Conservation (phyloP, 495 filamentous ascomycete genomes). For the Bryoglossum gracile region DNA sequence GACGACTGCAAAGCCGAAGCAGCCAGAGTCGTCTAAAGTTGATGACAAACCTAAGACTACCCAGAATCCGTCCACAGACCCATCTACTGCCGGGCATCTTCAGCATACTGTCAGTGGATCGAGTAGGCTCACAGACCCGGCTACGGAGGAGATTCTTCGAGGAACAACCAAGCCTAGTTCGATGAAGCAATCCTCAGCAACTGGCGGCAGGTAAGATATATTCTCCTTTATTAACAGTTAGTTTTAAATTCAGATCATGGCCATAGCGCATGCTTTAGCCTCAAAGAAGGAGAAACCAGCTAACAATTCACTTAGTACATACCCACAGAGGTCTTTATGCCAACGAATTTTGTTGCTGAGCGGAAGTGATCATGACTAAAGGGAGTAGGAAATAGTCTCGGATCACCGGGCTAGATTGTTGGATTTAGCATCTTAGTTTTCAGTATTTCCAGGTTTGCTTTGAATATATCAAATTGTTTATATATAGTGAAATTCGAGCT, state of each 20-base stretch:
- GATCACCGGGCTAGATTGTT: not conserved
- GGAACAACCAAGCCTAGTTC: not conserved
- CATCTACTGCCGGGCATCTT: slow-evolving; percentile 4
- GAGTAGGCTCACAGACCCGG: slow-evolving; percentile 12
- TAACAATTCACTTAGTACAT: not conserved
- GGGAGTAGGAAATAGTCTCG: not conserved
- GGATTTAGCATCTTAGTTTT: not conserved
- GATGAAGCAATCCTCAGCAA: not conserved
- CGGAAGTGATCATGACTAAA: not conserved
- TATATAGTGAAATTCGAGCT: not conserved
- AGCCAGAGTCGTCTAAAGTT: not conserved
- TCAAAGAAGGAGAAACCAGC: not conserved
- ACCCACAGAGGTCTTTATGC: not conserved
- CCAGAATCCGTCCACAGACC: slow-evolving; percentile 1
- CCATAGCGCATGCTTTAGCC: not conserved
- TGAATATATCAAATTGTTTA: not conserved
- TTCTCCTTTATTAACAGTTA: not conserved
- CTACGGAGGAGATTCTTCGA: slow-evolving; percentile 5
- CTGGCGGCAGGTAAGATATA: not conserved
- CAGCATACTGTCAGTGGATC: slow-evolving; percentile 9
- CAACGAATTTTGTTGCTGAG: not conserved
- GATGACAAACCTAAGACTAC: not conserved
- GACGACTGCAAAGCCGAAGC: not conserved
- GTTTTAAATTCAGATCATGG: not conserved
- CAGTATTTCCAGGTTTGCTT: not conserved